Base-by-base conservation (phyloP, 805 yeast genomes). In the Ogataea degrootiae region DNA sequence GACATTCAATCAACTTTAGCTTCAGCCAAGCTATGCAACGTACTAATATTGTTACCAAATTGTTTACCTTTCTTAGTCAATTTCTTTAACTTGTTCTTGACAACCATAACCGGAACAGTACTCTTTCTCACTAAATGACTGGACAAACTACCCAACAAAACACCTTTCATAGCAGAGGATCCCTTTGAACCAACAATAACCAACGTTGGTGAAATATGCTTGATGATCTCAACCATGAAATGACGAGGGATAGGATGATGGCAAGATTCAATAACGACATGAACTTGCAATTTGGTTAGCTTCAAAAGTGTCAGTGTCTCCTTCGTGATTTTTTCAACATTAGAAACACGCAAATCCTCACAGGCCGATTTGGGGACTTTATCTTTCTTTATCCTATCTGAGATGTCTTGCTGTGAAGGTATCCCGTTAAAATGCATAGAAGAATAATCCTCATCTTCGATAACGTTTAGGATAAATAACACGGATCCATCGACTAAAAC, bases 401-500 rank as follows among this genome's bases (percentile, higher is more conserved):
- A 48, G 41, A 49, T 14, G 35, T 44, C 23, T 31, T 19, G 45
- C 0, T 17, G 40, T 38, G 62, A 55, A 19, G 62, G 68, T 19
- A 68, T 65, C 34, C 72, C 72, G 45, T 68, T 68, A 37, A 68
- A 50, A 40, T 63, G 56, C 63, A 66, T 60, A 2, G 69, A 62
- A 0, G 72, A 61, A 29, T 62, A 60, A 21, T 64, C 67, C 37
- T 69, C 70, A 49, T 69, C 73, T 55, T 77, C 83, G 47, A 75
- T 72, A 12, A 79, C 83, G 54, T 79, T 77, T 23, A 88, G 80
- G 19, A 88, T 78, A 61, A 86, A 87, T 46, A 90, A 66, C 0
- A 90, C 88, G 45, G 89, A 85, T 0, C 94, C 94, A 59, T 87
- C 90, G 21, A 83, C 85, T 41, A 90, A 72, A 0, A 89, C 84